These are phyloP conservation scores for Trametes punicea DNA, from an alignment of 768 basidiomycete species.

Conservation along the genomic window DNA sequence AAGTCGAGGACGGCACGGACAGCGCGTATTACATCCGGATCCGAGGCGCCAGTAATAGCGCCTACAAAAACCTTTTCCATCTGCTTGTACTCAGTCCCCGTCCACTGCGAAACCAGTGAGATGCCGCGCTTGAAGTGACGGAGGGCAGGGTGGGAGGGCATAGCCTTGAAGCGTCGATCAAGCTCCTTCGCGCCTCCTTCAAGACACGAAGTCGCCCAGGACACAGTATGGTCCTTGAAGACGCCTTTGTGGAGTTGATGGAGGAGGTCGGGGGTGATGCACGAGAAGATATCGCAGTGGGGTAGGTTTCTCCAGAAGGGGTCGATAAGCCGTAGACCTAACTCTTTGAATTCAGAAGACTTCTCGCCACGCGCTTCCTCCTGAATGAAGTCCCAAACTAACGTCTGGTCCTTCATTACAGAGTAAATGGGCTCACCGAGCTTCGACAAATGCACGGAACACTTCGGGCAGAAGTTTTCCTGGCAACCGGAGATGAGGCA, in stretches of 20 bases:
- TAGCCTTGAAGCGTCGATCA: constrained; percentile 34
- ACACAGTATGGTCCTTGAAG: constrained; percentile 42
- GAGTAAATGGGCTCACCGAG: constrained; percentile 17
- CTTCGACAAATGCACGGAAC: constrained; percentile 22
- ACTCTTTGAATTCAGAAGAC: constrained; percentile 1
- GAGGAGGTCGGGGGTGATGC: constrained; percentile 38
- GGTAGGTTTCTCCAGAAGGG: constrained; percentile 44
- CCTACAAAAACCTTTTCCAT: constrained; percentile 25
- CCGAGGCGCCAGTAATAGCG: constrained; percentile 14
- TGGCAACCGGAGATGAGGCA: constrained; percentile 28
- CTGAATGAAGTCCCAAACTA: not conserved
- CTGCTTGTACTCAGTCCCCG: constrained; percentile 32
- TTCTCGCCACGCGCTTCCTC: not conserved
- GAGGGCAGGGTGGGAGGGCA: constrained; percentile 32
- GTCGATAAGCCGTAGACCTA: constrained; percentile 17
- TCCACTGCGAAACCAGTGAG: no score
- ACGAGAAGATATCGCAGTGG: constrained; percentile 7
- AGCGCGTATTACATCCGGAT: constrained; percentile 23
- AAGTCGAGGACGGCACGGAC: constrained; percentile 38
- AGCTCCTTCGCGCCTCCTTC: constrained; percentile 30
- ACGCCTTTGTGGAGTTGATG: constrained; percentile 47
- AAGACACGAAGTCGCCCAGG: constrained; percentile 30
- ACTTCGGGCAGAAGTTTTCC: constrained; percentile 28
- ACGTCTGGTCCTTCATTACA: not conserved
- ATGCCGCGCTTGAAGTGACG: constrained; percentile 35